phyloP scores from a whole-genome alignment of 2,329 filamentous ascomycete genomes.

The Xylariaceae sp. region DNA sequence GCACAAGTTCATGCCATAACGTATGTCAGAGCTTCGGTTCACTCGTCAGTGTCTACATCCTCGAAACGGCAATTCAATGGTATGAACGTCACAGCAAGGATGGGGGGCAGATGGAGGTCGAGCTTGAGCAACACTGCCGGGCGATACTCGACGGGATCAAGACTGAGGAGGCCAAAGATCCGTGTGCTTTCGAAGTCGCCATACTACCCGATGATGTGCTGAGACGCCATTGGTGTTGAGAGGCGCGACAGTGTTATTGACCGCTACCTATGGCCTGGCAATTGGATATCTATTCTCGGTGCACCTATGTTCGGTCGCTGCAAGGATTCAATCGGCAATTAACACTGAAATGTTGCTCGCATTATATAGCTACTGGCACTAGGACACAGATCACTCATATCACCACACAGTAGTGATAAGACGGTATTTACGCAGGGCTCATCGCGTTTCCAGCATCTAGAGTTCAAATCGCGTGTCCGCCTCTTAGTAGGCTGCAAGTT shows the following conservation, averaged over 20 bases:
- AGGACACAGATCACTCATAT: too few species aligned
- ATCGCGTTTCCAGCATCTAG: too few species aligned
- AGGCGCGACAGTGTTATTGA: background rate
- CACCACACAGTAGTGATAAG: too few species aligned
- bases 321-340: too few species aligned
- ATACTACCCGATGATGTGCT: constrained; percentile 22
- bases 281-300: background rate
- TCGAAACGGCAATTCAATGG: constrained; percentile 31
- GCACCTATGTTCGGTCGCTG: background rate
- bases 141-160: constrained; percentile 21
- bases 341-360: too few species aligned
- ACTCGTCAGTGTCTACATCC: constrained; percentile 25
- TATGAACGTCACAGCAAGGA: constrained; percentile 22
- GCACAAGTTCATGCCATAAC: constrained; percentile 24
- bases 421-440: too few species aligned
- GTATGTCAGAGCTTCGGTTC: constrained; percentile 29
- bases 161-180: constrained; percentile 22
- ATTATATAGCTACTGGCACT: too few species aligned
- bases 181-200: constrained; percentile 25
- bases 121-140: constrained; percentile 25
- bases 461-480: too few species aligned
- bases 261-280: background rate
- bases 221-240: constrained; percentile 19
- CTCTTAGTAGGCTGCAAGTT: too few species aligned
- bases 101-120: constrained; percentile 1